Conservation (phyloP, 192 early-diverging fungal species). For the Borealophlyctis nickersoniae region DNA sequence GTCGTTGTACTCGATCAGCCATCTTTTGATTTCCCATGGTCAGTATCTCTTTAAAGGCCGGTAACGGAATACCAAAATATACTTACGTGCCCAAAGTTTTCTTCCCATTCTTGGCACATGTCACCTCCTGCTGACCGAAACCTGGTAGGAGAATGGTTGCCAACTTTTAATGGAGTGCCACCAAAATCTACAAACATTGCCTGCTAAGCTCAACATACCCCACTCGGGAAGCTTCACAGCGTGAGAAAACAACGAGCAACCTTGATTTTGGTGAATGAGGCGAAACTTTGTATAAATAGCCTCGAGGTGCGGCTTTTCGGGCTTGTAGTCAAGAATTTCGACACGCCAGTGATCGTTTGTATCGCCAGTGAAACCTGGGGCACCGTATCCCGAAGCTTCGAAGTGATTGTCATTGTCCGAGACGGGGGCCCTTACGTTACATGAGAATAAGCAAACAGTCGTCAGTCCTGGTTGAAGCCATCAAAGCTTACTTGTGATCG, state of each 20-base stretch:
- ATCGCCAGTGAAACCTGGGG: slow-evolving; percentile 70
- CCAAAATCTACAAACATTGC: no score
- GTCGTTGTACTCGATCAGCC: slow-evolving; percentile 44
- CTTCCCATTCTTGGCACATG: slow-evolving; percentile 74
- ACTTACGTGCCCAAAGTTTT: background rate
- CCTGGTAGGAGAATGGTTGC: slow-evolving; percentile 11
- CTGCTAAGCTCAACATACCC: slow-evolving; percentile 53
- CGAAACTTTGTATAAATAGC: slow-evolving; percentile 60
- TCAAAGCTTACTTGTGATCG: slow-evolving; percentile 32
- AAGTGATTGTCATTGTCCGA: slow-evolving; percentile 44
- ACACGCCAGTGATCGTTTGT: slow-evolving; percentile 91
- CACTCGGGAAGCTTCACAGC: slow-evolving; percentile 75
- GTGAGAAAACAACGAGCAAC: slow-evolving; percentile 78
- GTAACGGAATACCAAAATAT: no score
- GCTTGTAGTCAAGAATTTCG: slow-evolving; percentile 66
- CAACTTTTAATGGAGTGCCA: background rate
- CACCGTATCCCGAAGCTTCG: slow-evolving; percentile 54
- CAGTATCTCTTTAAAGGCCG: no score
- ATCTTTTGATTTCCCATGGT: no score
- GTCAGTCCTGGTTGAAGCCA: slow-evolving; percentile 5
- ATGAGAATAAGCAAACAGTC: background rate
- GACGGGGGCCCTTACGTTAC: slow-evolving; percentile 37
- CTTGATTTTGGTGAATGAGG: slow-evolving; percentile 73
- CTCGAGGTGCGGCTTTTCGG: slow-evolving; percentile 52
- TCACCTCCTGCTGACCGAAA: slow-evolving; percentile 86